Evolutionary conservation across 768 basidiomycete genomes (phyloP).

Genomic region (Xanthoconium stramineum): DNA sequence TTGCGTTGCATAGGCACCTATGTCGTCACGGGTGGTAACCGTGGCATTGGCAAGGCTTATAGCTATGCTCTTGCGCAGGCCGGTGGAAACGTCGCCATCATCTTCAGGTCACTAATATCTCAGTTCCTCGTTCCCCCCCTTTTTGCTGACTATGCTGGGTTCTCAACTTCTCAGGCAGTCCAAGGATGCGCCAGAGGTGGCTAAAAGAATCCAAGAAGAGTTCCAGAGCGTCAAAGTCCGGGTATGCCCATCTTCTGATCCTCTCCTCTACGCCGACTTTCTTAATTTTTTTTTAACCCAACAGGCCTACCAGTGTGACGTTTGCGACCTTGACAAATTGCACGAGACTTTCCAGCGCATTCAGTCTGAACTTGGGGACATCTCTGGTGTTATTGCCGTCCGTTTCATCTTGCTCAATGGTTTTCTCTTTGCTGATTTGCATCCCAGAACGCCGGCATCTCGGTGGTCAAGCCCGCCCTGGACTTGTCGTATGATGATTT

Average conservation of each 20-base stretch:
- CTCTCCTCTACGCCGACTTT: fast-evolving
- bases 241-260: constrained; percentile 7
- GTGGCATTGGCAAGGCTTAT: constrained; percentile 58
- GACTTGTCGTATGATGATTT: constrained; percentile 58
- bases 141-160: not conserved
- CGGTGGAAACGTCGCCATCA: constrained; percentile 58
- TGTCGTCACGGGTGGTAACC: constrained; percentile 61
- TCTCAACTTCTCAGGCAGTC: constrained; percentile 38
- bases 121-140: no score
- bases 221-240: constrained; percentile 43
- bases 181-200: constrained; percentile 45
- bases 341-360: constrained; percentile 45
- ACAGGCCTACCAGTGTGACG: constrained; percentile 65
- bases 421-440: not conserved
- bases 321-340: constrained; percentile 45
- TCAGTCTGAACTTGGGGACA: constrained; percentile 41
- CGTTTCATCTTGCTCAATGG: not conserved
- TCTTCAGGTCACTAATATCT: constrained; percentile 43
- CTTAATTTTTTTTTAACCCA: no score
- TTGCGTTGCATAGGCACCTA: constrained; percentile 32
- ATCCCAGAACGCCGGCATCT: constrained; percentile 57
- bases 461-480: constrained; percentile 58
- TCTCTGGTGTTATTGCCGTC: constrained; percentile 58
- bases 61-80: constrained; percentile 52
- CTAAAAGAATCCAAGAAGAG: constrained; percentile 44